Conservation (phyloP, 768 basidiomycete species). For the Lentinus brumalis region DNA sequence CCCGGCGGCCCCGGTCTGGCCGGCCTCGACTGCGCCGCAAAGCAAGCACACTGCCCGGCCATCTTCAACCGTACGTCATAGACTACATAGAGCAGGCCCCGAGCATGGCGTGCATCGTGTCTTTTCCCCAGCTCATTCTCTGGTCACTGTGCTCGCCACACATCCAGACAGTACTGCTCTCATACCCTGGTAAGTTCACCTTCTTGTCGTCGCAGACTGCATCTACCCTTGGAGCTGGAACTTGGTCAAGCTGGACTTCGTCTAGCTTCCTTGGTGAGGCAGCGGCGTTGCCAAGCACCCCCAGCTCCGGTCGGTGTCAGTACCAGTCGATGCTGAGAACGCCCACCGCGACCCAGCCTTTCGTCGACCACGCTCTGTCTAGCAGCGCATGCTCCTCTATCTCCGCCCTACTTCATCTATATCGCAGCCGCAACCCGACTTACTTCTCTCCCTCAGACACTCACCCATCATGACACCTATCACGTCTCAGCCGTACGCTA, state of each 20-base stretch:
- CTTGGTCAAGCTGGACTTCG: too few species aligned
- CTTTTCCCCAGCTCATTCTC: not conserved
- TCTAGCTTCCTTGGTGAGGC: too few species aligned
- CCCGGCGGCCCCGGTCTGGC: not conserved
- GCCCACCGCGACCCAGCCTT: not conserved
- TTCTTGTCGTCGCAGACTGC: too few species aligned
- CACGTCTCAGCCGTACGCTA: slow-evolving; percentile 12
- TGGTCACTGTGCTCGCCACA: not conserved
- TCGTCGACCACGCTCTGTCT: too few species aligned
- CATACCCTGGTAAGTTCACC: too few species aligned
- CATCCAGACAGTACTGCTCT: too few species aligned
- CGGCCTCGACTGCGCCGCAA: not conserved
- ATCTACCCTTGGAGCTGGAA: too few species aligned
- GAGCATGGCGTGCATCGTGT: not conserved
- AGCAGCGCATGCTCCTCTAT: not conserved
- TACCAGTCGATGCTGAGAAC: not conserved
- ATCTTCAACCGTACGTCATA: not conserved
- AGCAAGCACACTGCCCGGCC: not conserved
- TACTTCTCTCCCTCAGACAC: not conserved
- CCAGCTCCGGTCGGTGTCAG: too few species aligned
- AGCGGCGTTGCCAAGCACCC: too few species aligned
- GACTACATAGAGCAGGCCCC: not conserved
- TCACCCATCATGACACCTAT: slow-evolving; percentile 3
- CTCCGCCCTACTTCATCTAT: not conserved
- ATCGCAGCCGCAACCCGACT: not conserved